Evolutionary conservation across 2,329 filamentous ascomycete genomes (phyloP).

Genomic region (Aureobasidium sp.): DNA sequence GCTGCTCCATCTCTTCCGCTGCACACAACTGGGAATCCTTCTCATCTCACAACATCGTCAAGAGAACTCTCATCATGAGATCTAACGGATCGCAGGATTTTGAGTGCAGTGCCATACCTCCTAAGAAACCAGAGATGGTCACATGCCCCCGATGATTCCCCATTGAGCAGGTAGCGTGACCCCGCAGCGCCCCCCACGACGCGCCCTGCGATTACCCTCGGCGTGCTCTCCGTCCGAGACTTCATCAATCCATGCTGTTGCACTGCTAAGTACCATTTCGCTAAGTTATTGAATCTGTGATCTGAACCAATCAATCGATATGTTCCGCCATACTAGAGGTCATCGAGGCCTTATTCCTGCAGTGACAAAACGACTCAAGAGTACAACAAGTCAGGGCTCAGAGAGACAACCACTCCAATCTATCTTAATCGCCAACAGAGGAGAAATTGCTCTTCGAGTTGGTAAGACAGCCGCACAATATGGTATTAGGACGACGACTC

Average conservation of each 20-base stretch:
- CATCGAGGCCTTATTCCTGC: slow-evolving; percentile 9
- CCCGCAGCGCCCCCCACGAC: slow-evolving; percentile 3
- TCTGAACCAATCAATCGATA: not conserved
- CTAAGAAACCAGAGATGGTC: not conserved
- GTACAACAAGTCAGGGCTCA: slow-evolving; percentile 17
- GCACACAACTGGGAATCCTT: not conserved
- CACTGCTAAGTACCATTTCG: not conserved
- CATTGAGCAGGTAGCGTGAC: not conserved
- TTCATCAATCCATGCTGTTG: not conserved
- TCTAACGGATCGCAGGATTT: too few relatives aligned
- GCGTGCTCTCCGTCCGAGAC: not conserved
- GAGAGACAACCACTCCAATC: slow-evolving; percentile 41
- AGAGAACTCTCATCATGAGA: not conserved
- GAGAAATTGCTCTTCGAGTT: slow-evolving; percentile 92
- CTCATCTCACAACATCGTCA: not conserved
- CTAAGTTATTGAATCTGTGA: not conserved
- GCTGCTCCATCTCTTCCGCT: not conserved
- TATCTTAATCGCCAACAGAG: slow-evolving; percentile 91
- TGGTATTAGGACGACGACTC: slow-evolving; percentile 85
- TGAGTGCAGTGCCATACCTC: not conserved
- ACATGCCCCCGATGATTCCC: not conserved
- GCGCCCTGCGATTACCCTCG: slow-evolving; percentile 12
- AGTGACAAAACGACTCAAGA: slow-evolving; percentile 9
- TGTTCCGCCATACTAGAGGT: slow-evolving; percentile 17
- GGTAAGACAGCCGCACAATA: slow-evolving; percentile 79